Conservation (phyloP, 208 protist genomes). For the Crithidia sp. region DNA sequence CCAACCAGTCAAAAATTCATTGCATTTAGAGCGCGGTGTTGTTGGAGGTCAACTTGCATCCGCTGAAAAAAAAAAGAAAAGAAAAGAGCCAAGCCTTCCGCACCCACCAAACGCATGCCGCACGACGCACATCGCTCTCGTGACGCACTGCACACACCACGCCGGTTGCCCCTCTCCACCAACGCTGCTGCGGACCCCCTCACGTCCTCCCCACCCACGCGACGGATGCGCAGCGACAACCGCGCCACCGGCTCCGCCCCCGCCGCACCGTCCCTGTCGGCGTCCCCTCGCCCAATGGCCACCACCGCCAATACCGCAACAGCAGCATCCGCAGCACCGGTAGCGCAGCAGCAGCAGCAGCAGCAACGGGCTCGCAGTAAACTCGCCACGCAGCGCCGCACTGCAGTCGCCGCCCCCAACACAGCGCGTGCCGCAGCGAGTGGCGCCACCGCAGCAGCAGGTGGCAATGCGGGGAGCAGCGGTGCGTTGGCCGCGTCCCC, state of each 20-base stretch:
- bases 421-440: not conserved
- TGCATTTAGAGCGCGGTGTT: too few species aligned
- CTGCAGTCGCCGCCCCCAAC: not conserved
- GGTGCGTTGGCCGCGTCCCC: not conserved
- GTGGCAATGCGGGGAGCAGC: not conserved
- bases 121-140: not conserved
- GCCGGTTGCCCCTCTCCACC: not conserved
- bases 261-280: not conserved
- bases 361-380: slow-evolving; percentile 16
- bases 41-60: too few species aligned
- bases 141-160: not conserved
- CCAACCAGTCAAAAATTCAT: too few species aligned
- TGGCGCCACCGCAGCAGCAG: not conserved
- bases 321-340: not conserved
- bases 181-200: not conserved
- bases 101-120: not conserved
- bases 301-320: not conserved
- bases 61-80: not conserved
- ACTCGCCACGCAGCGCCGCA: slow-evolving; percentile 5
- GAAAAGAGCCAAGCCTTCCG: not conserved
- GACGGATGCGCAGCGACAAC: slow-evolving; percentile 14
- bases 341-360: too few species aligned
- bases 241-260: not conserved
- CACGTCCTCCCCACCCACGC: slow-evolving; percentile 7
- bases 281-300: not conserved